phyloP scores from a whole-genome alignment of 371 early-diverging fungal species.

The Mucor mucedo region DNA sequence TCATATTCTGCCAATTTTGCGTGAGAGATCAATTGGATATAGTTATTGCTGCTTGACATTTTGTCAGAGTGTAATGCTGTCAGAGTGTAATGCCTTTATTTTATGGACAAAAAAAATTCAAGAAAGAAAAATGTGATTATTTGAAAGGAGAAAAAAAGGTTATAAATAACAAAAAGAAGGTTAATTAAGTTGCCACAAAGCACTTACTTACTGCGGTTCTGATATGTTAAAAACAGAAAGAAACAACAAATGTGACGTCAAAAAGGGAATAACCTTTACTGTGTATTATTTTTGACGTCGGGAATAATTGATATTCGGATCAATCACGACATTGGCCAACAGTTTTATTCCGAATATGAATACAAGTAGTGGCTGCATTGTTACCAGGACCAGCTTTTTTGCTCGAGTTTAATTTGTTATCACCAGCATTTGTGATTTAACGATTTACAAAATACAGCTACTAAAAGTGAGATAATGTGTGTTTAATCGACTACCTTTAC shows the following conservation, averaged over 20 bases:
- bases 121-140: not conserved
- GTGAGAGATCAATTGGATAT: slow-evolving; percentile 25
- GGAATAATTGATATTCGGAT: not conserved
- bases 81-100: not conserved
- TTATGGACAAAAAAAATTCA: not conserved
- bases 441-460: no score
- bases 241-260: not conserved
- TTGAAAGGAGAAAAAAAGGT: slow-evolving; percentile 4
- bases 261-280: not conserved
- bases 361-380: no score
- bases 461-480: no score
- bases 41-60: slow-evolving; percentile 5
- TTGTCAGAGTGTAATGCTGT: not conserved
- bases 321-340: not conserved
- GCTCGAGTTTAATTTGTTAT: no score
- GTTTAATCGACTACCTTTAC: no score
- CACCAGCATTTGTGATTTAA: no score
- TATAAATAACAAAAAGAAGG: slow-evolving; percentile 5
- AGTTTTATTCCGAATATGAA: not conserved
- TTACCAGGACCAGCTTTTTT: no score
- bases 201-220: not conserved
- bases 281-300: not conserved
- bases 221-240: not conserved
- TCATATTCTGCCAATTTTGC: slow-evolving; percentile 30
- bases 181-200: slow-evolving; percentile 5